Base-by-base conservation (phyloP, 352 stramenopile genomes). In the Globisporangium radiosum region DNA sequence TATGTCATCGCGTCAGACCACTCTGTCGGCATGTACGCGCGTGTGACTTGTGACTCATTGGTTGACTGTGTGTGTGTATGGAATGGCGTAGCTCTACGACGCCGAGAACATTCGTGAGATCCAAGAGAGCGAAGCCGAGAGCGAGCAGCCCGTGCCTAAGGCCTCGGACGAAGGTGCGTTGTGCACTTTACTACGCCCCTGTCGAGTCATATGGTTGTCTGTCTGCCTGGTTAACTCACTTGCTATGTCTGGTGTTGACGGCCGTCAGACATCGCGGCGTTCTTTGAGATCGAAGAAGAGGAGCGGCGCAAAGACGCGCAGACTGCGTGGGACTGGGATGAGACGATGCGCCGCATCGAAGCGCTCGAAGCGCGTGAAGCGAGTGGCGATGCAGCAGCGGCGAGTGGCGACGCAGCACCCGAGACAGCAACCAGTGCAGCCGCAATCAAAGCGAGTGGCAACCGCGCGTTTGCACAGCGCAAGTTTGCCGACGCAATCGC, bases 301-400 rank as follows among this genome's bases (percentile, higher is more conserved):
- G 75, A 77, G 25, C 57, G 70, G 6, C 79, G 84, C 42, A 76
- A 89, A 45, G 84, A 88, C 25, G 60, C 58, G 49, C 63, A 81
- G 15, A 71, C 75, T 0, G 56, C 62, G 25, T 95, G 85, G 85
- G 75, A 81, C 45, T 95, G 85, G 85, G 81, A 95, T 54, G 83
- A 93, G 1, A 76, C 88, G 62, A 93, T 95, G 83, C 83, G 85
- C 58, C 80, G 83, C 45, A 90, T 95, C 70, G 83, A 95, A 59
- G 82, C 86, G 52, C 68, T 95, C 2, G 85, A 95, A 63, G 71
- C 70, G n/a, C 69, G 69, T 25, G 85, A 95, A 69, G 69, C 69
- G 17, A 63, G 64, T 36, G 71, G 71, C 33, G 68, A 76, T 19
- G 52, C 47, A 38, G 65, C 62, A 33, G 63, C 65, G 15, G 66